Base-by-base conservation (phyloP, 2,329 filamentous ascomycete species). In the Penicillium sclerotiorum region DNA sequence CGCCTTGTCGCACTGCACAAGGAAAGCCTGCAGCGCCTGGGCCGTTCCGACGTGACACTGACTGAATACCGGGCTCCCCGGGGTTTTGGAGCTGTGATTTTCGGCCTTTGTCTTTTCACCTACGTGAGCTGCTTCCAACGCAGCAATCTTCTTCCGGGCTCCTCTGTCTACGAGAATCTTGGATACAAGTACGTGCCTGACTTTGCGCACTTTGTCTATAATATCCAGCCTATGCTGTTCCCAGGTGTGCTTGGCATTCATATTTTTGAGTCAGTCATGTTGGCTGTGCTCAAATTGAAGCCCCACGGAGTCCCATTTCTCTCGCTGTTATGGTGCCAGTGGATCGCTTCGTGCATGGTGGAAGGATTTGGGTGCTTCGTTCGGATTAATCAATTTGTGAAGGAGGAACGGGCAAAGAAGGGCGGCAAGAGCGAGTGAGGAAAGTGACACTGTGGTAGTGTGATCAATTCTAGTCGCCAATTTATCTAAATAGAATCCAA, bases 1-100 rank as follows among this genome's bases (percentile, higher is more conserved):
- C 82, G 88, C 44, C 76, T 93, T 33, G 84, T 95, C 41, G 83
- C 85, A 44, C 88, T 96, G 84, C 84, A 87, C 65, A 72, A 80
- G 50, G 77, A 81, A 9, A 78, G 80, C 21, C 79, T 87, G 27
- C 60, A 73, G 25, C 79, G 72, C 1, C 81, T 95, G 11, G 84
- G 81, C 13, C 77, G 87, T 32, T 81, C 77, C 50, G 76, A 80
- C 49, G 76, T 84, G 45, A 74, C 74, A 0, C 69, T 86, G 49
- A 77, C 72, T 68, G 81, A 70, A 57, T 83, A 75, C 65, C 68
- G 64, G 65, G 81, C 58, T 2, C 80, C 80, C 0, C 72, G 62
- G 60, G 80, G 76, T 61, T 57, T 76, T 12, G 82, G 86, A 32
- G 61, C 77, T 6, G 61, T 81, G 17, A 73, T 84, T 38, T 83